Conservation (phyloP, 2,329 filamentous ascomycete species). For the Aureobasidium leucospermi region DNA sequence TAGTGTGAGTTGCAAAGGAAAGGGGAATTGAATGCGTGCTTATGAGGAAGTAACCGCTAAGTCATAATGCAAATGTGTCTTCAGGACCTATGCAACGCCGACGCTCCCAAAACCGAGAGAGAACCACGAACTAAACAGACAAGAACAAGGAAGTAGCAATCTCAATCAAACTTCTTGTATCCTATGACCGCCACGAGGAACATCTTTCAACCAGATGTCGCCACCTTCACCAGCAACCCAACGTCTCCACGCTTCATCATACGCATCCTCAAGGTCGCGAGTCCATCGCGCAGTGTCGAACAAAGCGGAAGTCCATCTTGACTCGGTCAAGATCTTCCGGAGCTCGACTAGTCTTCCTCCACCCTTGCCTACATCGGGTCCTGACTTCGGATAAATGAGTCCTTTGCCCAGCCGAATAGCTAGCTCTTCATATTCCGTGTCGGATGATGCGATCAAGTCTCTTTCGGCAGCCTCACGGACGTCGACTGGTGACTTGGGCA, state of each 20-base stretch:
- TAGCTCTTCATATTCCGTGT: slow-evolving; percentile 76
- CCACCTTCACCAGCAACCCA: slow-evolving; percentile 86
- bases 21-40: neutral
- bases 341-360: slow-evolving; percentile 70
- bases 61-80: neutral
- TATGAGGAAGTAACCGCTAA: neutral
- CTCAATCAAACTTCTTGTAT: neutral
- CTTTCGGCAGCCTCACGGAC: slow-evolving; percentile 60
- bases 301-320: slow-evolving; percentile 76
- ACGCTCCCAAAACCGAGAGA: neutral
- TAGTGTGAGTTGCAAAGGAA: neutral
- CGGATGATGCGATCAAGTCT: slow-evolving; percentile 70
- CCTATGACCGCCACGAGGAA: slow-evolving; percentile 15
- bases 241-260: slow-evolving; percentile 76
- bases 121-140: neutral
- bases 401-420: slow-evolving; percentile 61
- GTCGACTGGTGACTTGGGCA: slow-evolving; percentile 56
- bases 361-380: slow-evolving; percentile 43
- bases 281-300: slow-evolving; percentile 95
- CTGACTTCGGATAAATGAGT: slow-evolving; percentile 49
- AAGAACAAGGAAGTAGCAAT: neutral
- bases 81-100: neutral
- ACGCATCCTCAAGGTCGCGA: slow-evolving; percentile 76
- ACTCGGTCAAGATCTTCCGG: slow-evolving; percentile 72
- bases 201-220: slow-evolving; percentile 69